Evolutionary conservation across 2,329 filamentous ascomycete species (phyloP).

Genomic region (Pestalotiopsis sp.): DNA sequence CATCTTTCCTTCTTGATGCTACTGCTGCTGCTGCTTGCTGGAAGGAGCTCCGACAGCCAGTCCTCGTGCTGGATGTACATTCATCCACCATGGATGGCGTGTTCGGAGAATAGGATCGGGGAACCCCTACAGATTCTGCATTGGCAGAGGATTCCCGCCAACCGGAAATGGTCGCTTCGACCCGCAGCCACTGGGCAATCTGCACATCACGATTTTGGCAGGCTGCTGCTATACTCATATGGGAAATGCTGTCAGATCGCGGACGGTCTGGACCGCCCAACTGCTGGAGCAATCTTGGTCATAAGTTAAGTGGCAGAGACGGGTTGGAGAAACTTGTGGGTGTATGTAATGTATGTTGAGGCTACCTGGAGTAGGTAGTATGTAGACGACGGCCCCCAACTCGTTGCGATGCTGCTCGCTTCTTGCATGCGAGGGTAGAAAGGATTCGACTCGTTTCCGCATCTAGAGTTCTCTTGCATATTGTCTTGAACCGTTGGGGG

Average conservation of each 20-base stretch:
- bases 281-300: neutral
- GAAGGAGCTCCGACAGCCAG: neutral
- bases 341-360: neutral
- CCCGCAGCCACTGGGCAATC: neutral
- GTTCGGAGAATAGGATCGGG: conserved; percentile 15
- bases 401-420: too few species aligned
- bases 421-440: too few species aligned
- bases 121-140: neutral
- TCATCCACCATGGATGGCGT: neutral
- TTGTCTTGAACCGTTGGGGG: neutral
- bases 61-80: neutral
- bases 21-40: neutral
- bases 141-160: conserved; percentile 12
- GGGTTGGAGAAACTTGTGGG: neutral
- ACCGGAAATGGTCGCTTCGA: conserved; percentile 6
- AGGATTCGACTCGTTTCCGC: too few species aligned
- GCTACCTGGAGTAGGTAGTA: neutral
- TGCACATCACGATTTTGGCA: conserved; percentile 7
- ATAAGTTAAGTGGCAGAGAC: neutral
- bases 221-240: neutral
- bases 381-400: too few species aligned
- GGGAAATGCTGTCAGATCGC: neutral
- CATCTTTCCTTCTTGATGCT: neutral
- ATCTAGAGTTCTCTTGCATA: neutral
- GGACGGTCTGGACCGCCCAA: neutral